These are phyloP conservation scores for Aspergillus tanneri DNA, from an alignment of 2,329 filamentous ascomycete species.

Conservation along the genomic window DNA sequence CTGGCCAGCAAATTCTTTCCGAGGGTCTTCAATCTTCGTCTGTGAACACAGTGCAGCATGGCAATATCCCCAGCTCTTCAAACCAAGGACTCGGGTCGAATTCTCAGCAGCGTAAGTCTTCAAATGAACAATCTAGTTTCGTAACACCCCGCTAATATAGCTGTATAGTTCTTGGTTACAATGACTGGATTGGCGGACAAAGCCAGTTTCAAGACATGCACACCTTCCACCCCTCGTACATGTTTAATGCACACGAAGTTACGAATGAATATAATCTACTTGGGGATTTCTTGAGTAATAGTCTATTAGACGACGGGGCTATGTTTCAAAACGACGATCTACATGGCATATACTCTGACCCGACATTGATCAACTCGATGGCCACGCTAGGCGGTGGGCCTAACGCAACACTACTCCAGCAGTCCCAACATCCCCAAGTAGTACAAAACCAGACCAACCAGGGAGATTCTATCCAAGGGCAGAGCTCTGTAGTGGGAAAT, in stretches of 20 bases:
- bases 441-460: constrained; percentile 33
- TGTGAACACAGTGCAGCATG: constrained; percentile 59
- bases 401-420: constrained; percentile 34
- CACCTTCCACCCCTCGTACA: constrained; percentile 87
- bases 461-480: constrained; percentile 59
- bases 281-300: constrained; percentile 93
- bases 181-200: constrained; percentile 75
- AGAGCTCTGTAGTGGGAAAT: constrained; percentile 60
- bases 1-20: constrained; percentile 44
- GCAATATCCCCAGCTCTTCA: constrained; percentile 65
- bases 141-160: constrained; percentile 27
- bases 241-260: constrained; percentile 91
- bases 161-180: constrained; percentile 70
- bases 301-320: constrained; percentile 78
- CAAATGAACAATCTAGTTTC: constrained; percentile 4
- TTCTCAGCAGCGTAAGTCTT: constrained; percentile 70
- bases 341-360: constrained; percentile 61
- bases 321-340: constrained; percentile 66
- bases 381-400: constrained; percentile 30
- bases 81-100: constrained; percentile 64
- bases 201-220: constrained; percentile 93
- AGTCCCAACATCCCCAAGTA: constrained; percentile 36
- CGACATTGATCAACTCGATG: constrained; percentile 51
- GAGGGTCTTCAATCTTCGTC: constrained; percentile 52
- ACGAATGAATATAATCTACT: constrained; percentile 95